A percentile compares a stretch with the other conserved stretches of the same genome.
Evolutionary conservation across 805 yeast genomes (phyloP).

Genomic region (Teunomyces atbi): DNA sequence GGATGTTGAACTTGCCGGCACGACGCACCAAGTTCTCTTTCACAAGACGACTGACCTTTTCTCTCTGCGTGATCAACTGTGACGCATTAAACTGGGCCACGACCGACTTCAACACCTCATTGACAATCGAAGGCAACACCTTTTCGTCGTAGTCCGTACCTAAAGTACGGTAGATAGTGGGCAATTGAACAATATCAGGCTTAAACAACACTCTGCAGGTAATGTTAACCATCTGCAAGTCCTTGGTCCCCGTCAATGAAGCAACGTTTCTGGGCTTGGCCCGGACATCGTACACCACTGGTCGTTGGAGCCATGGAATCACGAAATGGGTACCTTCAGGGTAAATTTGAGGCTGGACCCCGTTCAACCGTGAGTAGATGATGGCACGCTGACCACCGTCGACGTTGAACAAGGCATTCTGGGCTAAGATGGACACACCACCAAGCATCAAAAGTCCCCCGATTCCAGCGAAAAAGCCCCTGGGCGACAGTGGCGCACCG

Average conservation of each 20-base stretch:
- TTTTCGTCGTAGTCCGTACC: constrained; percentile 96
- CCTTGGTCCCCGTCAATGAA: constrained; percentile 96
- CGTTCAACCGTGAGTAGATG: constrained; percentile 81
- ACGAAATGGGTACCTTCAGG: constrained; percentile 94
- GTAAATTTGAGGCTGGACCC: constrained; percentile 79
- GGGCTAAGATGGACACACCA: constrained; percentile 40
- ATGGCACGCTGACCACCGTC: constrained; percentile 99
- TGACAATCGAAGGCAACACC: constrained; percentile 95
- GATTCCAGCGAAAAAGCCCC: constrained; percentile 39
- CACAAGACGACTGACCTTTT: constrained; percentile 86
- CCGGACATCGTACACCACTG: constrained; percentile 89
- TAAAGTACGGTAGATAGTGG: constrained; percentile 84
- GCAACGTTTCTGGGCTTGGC: constrained; percentile 97
- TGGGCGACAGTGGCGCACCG: constrained; percentile 34
- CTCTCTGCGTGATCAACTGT: constrained; percentile 98
- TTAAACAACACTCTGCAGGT: constrained; percentile 96
- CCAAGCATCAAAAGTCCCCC: constrained; percentile 42
- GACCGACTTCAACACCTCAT: constrained; percentile 93
- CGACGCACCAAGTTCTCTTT: constrained; percentile 89
- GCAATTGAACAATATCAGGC: constrained; percentile 77
- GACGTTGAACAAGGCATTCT: constrained; percentile 55
- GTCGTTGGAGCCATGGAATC: constrained; percentile 92
- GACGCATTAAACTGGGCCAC: constrained; percentile 99
- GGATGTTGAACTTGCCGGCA: constrained; percentile 83
- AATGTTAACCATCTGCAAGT: constrained; percentile 97